phyloP scores from a whole-genome alignment of 2,329 filamentous ascomycete genomes.

The Trichophyton verrucosum region DNA sequence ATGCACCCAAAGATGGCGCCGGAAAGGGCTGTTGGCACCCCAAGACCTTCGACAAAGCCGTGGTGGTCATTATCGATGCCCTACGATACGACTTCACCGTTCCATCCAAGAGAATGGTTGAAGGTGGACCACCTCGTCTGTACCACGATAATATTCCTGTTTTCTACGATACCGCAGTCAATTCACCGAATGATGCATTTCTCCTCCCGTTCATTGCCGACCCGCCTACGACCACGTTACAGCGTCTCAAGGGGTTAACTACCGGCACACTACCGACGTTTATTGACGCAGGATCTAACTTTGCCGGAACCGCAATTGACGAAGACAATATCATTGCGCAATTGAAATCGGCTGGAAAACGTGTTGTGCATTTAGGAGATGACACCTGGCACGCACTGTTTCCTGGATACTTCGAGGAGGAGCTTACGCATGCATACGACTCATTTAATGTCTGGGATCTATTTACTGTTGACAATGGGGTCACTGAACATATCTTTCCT shows the following conservation, averaged over 20 bases:
- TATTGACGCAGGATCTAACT: constrained; percentile 86
- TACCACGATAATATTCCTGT: constrained; percentile 86
- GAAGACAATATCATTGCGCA: constrained; percentile 71
- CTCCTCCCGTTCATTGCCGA: constrained; percentile 93
- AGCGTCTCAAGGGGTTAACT: constrained; percentile 83
- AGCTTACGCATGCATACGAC: constrained; percentile 79
- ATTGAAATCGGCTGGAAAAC: constrained; percentile 53
- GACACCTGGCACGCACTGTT: constrained; percentile 95
- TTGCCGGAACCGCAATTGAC: constrained; percentile 87
- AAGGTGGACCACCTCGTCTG: constrained; percentile 40
- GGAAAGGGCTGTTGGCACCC: constrained; percentile 83
- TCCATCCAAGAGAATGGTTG: constrained; percentile 47
- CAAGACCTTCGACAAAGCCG: constrained; percentile 80
- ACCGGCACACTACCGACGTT: constrained; percentile 93
- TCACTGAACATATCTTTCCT: constrained; percentile 72
- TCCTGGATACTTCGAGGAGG: constrained; percentile 79
- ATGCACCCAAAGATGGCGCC: constrained; percentile 18
- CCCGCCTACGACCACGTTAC: constrained; percentile 84
- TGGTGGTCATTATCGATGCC: constrained; percentile 84
- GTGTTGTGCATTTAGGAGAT: constrained; percentile 86
- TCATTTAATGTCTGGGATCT: constrained; percentile 98
- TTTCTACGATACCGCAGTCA: constrained; percentile 66
- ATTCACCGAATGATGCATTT: constrained; percentile 69
- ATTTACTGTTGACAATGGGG: constrained; percentile 91
- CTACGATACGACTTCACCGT: constrained; percentile 94